A percentile compares a stretch with the other conserved stretches of the same genome.
Evolutionary conservation across 306 rosid genomes (phyloP).

Genomic region (Casuarina equisetifolia): DNA sequence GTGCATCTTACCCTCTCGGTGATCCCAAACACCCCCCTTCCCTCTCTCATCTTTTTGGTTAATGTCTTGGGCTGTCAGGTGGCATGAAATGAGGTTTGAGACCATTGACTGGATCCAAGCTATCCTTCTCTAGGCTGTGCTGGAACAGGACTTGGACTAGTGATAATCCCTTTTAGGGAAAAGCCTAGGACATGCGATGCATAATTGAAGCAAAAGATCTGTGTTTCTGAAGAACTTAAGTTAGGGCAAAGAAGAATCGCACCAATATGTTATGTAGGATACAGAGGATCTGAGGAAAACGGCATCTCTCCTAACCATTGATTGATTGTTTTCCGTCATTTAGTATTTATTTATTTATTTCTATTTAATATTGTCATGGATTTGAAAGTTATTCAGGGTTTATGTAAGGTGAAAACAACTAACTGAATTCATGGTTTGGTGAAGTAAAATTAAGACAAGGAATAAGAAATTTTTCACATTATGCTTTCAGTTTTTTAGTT

Average conservation of each 20-base stretch:
- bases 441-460: not conserved
- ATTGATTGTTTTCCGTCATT: conserved; percentile 7
- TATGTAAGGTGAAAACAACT: not conserved
- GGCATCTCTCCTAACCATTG: conserved; percentile 3
- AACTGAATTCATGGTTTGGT: not conserved
- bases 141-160: too few species aligned
- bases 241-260: not conserved
- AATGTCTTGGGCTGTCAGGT: too few species aligned
- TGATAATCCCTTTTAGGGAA: not conserved
- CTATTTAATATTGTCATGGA: conserved; percentile 3
- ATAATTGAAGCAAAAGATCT: not conserved
- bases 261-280: conserved; percentile 10
- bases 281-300: not conserved
- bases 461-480: not conserved
- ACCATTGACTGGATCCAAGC: too few species aligned
- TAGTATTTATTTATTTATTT: not conserved
- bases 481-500: not conserved
- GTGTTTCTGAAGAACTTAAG: not conserved
- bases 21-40: not conserved
- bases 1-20: too few species aligned
- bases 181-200: conserved; percentile 2
- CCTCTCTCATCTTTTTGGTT: not conserved
- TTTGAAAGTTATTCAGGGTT: not conserved
- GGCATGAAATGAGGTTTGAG: too few species aligned
- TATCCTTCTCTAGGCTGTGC: too few species aligned